These are phyloP conservation scores for Nicotiana otophora DNA, from an alignment of 257 asterid genomes.

Conservation along the genomic window DNA sequence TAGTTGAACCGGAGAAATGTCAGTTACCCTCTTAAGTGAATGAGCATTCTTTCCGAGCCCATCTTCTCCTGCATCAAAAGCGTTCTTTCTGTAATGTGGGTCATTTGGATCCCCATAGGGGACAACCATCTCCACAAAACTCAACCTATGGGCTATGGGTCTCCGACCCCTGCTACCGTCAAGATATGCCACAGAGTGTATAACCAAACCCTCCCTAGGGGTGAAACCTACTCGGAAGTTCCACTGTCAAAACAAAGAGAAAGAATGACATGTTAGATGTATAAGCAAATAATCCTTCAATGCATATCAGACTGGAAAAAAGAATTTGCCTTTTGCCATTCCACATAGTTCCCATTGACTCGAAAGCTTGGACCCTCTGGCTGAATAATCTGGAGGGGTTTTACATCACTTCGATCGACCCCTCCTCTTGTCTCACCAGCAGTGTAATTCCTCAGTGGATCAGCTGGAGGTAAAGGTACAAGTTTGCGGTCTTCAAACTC, in stretches of 20 bases:
- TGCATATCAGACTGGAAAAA: neutral
- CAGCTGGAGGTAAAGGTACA: conserved; percentile 94
- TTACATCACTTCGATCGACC: conserved; percentile 91
- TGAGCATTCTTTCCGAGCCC: conserved; percentile 97
- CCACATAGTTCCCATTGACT: conserved; percentile 66
- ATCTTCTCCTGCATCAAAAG: conserved; percentile 99
- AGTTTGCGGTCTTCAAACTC: conserved; percentile 95
- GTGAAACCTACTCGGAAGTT: conserved; percentile 94
- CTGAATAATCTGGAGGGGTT: conserved; percentile 77
- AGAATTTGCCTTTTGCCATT: conserved; percentile 87
- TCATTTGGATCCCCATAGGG: conserved; percentile 99
- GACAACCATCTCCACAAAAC: conserved; percentile 99
- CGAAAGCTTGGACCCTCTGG: conserved; percentile 99
- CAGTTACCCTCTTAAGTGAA: conserved; percentile 81
- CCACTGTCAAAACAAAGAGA: conserved; percentile 52
- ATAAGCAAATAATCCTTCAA: conserved; percentile 2
- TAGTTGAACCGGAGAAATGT: neutral
- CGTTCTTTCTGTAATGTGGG: conserved; percentile 94
- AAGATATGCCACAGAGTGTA: conserved; percentile 92
- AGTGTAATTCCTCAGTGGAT: conserved; percentile 89
- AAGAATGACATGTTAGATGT: neutral
- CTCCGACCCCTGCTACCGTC: conserved; percentile 98
- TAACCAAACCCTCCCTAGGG: conserved; percentile 94
- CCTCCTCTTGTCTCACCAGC: conserved; percentile 96
- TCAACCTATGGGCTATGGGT: conserved; percentile 91